Evolutionary conservation across 139 green algal genomes (phyloP), one percentile per base, ranked within the genome.

Genomic region (Micractinium sp.): DNA sequence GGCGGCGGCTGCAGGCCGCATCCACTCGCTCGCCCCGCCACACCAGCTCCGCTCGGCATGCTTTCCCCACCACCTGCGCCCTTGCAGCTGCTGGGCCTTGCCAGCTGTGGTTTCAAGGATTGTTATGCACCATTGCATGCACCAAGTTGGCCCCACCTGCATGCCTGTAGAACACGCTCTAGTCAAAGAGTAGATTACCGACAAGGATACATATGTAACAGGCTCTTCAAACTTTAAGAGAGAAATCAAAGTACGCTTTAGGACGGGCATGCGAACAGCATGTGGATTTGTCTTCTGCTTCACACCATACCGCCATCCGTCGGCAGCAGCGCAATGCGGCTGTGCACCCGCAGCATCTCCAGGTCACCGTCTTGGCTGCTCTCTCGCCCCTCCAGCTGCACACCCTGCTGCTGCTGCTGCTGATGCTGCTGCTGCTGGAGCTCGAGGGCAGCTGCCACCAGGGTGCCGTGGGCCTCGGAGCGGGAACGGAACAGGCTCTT

Each of bases 401-500:
- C 27, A 2, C 1, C 0, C 29, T 7, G 56, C 81, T 9, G n/a
- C 81, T 5, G 4, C 56, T 12, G 1, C 47, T 15, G 41, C 63
- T 27, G 63, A 67, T 16, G 60, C 63, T 71, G 63, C 63, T 71
- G 63, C 12, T 56, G 47, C 47, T 56, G 47, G 7, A 56, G 47
- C 47, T 39, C 29, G 71, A 77, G 14, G 71, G 74, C 74, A 47
- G 39, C 39, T 3, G 63, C 78, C 18, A 7, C 35, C 60, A 86
- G 83, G 38, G 25, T 31, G 27, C 25, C 33, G 38, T 39, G 67
- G 19, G 74, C 74, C 27, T 88, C 85, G n/a, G 71, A 82, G 19
- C 71, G 85, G 18, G 85, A 88, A 41, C 85, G 85, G 85, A 88
- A 88, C 20, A 88, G 85, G 41, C 47, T 53, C 31, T 47, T 47